These are phyloP conservation scores for Dendrocalamus sinicus DNA, from an alignment of 176 grass and related monocot genomes.

Conservation along the genomic window DNA sequence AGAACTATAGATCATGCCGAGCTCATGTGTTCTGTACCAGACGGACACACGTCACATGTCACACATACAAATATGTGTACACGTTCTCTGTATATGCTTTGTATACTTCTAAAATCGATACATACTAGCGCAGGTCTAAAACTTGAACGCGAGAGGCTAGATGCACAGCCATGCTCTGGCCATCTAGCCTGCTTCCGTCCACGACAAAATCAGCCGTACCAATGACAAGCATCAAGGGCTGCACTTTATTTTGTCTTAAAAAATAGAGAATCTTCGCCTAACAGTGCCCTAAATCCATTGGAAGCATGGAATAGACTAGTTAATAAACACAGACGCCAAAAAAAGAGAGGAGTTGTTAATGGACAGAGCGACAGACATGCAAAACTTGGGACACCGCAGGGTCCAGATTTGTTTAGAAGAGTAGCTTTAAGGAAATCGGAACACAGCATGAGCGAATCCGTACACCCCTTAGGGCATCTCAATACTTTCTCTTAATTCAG, in stretches of 20 bases:
- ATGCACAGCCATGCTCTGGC: no score
- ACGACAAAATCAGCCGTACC: neutral
- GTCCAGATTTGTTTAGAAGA: neutral
- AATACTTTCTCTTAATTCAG: conserved; percentile 7
- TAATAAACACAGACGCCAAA: neutral
- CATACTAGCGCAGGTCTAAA: no score
- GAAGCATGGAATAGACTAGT: neutral
- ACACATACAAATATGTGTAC: no score
- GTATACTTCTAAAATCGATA: no score
- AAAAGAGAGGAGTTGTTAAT: no score
- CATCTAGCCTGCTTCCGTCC: no score
- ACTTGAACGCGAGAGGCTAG: no score
- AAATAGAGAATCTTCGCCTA: no score
- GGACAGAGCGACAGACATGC: neutral
- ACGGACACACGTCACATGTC: no score
- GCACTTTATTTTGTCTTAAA: neutral
- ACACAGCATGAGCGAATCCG: neutral
- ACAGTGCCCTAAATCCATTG: neutral
- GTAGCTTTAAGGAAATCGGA: neutral
- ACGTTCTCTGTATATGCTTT: no score
- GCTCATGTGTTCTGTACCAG: neutral
- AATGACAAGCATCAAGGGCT: neutral
- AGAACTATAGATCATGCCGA: no score
- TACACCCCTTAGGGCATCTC: neutral
- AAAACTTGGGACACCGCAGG: neutral